Conservation (phyloP, 169 alveolate genomes). For the Plasmodium blacklocki region DNA sequence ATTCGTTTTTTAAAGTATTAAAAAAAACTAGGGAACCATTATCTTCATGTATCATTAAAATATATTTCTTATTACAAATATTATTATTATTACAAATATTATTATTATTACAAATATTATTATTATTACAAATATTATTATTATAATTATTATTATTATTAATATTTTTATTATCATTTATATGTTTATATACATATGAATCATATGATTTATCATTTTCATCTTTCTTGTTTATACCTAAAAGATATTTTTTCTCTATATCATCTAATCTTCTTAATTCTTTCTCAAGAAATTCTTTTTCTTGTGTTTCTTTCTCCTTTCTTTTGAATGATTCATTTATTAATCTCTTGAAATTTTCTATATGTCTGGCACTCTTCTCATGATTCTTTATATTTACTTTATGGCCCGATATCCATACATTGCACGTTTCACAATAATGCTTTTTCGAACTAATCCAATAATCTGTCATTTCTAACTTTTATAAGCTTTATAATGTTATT, state of each 20-base stretch:
- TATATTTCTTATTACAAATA: constrained; percentile 4
- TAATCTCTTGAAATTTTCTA: constrained; percentile 49
- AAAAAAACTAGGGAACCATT: constrained; percentile 48
- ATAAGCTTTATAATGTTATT: neutral
- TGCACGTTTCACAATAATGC: constrained; percentile 76
- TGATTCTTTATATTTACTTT: constrained; percentile 67
- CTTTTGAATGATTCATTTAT: constrained; percentile 64
- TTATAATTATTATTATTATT: constrained; percentile 5
- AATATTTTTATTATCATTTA: neutral
- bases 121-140: constrained; percentile 16
- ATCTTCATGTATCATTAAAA: constrained; percentile 64
- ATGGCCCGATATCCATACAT: constrained; percentile 75
- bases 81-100: constrained; percentile 20
- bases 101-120: neutral
- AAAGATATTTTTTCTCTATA: constrained; percentile 45
- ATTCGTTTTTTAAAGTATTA: constrained; percentile 33
- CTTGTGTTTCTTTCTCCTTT: constrained; percentile 70
- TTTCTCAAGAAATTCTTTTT: constrained; percentile 54
- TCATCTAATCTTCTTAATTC: constrained; percentile 65
- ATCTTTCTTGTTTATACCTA: constrained; percentile 35
- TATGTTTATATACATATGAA: too few relatives aligned
- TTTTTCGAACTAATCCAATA: constrained; percentile 74
- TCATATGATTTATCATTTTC: neutral
- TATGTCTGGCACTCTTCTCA: constrained; percentile 68
- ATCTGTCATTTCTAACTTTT: constrained; percentile 62